These are phyloP conservation scores for Stygiomarasmius scandens DNA, from an alignment of 1,284 basidiomycete species.

Conservation along the genomic window DNA sequence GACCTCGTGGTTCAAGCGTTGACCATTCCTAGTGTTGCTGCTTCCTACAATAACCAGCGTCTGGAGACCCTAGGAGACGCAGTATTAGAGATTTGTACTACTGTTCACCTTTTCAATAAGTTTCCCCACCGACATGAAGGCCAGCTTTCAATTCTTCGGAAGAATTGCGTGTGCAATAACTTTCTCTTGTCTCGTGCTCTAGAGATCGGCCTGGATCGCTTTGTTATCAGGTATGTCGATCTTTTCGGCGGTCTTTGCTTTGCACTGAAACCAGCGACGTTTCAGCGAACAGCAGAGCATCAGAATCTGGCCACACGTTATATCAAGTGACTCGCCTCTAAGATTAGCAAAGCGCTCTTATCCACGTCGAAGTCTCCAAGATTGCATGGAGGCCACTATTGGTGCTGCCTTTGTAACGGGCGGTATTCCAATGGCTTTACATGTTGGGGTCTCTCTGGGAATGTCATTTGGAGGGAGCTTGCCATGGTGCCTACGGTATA, in stretches of 20 bases:
- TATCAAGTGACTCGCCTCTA: constrained; percentile 32
- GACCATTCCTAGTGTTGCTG: constrained; percentile 65
- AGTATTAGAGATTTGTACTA: constrained; percentile 75
- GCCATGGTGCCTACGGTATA: constrained; percentile 63
- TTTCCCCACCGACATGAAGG: constrained; percentile 81
- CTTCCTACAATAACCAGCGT: constrained; percentile 77
- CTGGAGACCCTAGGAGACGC: constrained; percentile 85
- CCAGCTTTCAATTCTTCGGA: constrained; percentile 67
- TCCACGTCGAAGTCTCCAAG: constrained; percentile 74
- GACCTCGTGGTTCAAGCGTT: constrained; percentile 70
- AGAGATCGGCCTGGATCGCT: constrained; percentile 62
- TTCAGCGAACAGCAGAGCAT: constrained; percentile 57
- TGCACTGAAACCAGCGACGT: too few relatives aligned
- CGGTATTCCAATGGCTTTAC: constrained; percentile 68
- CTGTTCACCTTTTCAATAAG: constrained; percentile 75
- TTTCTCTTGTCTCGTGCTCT: constrained; percentile 69
- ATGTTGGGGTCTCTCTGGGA: constrained; percentile 63
- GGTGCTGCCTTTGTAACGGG: constrained; percentile 75
- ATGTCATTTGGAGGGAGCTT: constrained; percentile 70
- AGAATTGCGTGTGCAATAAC: constrained; percentile 67
- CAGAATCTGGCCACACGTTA: constrained; percentile 62
- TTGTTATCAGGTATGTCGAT: too few relatives aligned
- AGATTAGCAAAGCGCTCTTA: constrained; percentile 41
- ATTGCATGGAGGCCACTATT: constrained; percentile 82
- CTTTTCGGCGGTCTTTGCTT: too few relatives aligned